Percentiles rank a stretch among this genome's conserved stretches.
Evolutionary conservation across 305 asterid species (phyloP).

Genomic region (Fraxinus velutina): DNA sequence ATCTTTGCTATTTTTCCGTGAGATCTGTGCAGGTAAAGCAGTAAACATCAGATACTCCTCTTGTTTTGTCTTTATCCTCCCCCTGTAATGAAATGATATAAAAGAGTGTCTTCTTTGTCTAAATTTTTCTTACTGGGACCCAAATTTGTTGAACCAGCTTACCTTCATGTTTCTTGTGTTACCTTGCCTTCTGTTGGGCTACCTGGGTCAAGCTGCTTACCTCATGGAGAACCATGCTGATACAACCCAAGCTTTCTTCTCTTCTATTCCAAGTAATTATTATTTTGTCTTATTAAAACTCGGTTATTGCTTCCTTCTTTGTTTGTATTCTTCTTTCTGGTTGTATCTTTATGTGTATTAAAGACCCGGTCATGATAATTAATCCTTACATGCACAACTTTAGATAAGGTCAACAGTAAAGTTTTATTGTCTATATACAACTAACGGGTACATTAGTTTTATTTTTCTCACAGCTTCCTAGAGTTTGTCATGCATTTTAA

Average conservation of each 20-base stretch:
- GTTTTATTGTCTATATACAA: background rate
- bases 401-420: slow-evolving; percentile 5
- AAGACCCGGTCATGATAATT: slow-evolving; percentile 5
- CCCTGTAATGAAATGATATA: background rate
- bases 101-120: background rate
- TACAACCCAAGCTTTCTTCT: slow-evolving; percentile 95
- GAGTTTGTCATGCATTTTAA: background rate
- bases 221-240: slow-evolving; percentile 95
- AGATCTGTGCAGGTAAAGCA: slow-evolving; percentile 88
- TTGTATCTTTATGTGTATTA: background rate
- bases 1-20: slow-evolving; percentile 96
- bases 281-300: slow-evolving; percentile 19
- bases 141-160: slow-evolving; percentile 58
- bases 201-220: slow-evolving; percentile 99
- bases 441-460: background rate
- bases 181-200: slow-evolving; percentile 98
- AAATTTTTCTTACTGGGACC: slow-evolving; percentile 24
- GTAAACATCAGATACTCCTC: slow-evolving; percentile 17
- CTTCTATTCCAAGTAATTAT: slow-evolving; percentile 85
- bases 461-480: slow-evolving; percentile 13
- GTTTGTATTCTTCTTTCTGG: background rate
- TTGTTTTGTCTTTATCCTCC: slow-evolving; percentile 12
- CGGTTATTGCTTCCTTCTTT: slow-evolving; percentile 4
- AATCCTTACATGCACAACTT: slow-evolving; percentile 8
- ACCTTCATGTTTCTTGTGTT: slow-evolving; percentile 85